A percentile compares a stretch with the other conserved stretches of the same genome.
Evolutionary conservation across 306 rosid species (phyloP).

Genomic region (Datisca glomerata): DNA sequence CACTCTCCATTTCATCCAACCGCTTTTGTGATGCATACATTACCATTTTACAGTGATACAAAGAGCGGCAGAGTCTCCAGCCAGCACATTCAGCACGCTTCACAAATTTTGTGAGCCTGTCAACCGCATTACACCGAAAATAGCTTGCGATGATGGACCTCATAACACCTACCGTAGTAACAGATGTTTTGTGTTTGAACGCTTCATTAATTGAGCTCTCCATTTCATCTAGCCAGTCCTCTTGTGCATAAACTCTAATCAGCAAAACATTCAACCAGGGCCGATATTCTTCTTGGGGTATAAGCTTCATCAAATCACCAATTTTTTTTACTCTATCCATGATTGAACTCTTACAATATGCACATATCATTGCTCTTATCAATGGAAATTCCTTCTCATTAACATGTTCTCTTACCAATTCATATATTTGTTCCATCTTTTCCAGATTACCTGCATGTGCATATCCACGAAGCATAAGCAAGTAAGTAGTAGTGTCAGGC

Average conservation of each 20-base stretch:
- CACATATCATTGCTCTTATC: slow-evolving; percentile 68
- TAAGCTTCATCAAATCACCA: slow-evolving; percentile 33
- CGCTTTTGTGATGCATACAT: slow-evolving; percentile 48
- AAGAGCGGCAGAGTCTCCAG: slow-evolving; percentile 58
- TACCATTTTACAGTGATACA: slow-evolving; percentile 73
- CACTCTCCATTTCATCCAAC: slow-evolving; percentile 49
- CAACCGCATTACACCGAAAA: slow-evolving; percentile 48
- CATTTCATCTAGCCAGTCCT: slow-evolving; percentile 48
- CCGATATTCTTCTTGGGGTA: slow-evolving; percentile 49
- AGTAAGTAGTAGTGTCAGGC: slow-evolving; percentile 38
- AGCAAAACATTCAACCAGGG: slow-evolving; percentile 70
- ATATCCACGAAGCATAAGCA: slow-evolving; percentile 76
- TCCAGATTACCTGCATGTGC: slow-evolving; percentile 45
- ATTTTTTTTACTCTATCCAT: slow-evolving; percentile 41
- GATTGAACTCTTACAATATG: slow-evolving; percentile 56
- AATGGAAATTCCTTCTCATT: slow-evolving; percentile 22
- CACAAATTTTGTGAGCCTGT: slow-evolving; percentile 42
- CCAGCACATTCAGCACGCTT: slow-evolving; percentile 48
- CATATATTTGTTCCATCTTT: slow-evolving; percentile 67
- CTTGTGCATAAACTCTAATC: slow-evolving; percentile 56
- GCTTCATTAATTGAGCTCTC: slow-evolving; percentile 63
- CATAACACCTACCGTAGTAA: slow-evolving; percentile 25
- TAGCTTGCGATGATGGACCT: slow-evolving; percentile 40
- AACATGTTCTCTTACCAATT: slow-evolving; percentile 29
- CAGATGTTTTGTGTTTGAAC: slow-evolving; percentile 35